Conservation (phyloP, 1,284 basidiomycete species). For the Mycena sp. region DNA sequence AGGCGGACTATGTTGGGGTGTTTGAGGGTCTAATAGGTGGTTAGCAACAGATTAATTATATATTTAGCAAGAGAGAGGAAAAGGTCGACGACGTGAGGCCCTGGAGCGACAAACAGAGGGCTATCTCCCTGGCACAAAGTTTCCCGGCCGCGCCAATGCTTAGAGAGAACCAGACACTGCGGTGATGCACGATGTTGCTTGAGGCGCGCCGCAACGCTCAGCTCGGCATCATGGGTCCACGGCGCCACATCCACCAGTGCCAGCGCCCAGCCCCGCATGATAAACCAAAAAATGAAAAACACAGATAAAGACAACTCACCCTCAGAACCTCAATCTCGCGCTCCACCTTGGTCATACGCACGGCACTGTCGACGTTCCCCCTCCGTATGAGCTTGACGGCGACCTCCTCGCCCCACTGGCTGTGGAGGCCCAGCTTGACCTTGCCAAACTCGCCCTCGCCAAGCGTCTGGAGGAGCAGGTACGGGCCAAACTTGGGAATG, state of each 20-base stretch:
- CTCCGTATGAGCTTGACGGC: slow-evolving; percentile 98
- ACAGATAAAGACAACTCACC: slow-evolving; percentile 58
- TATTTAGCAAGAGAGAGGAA: too few species aligned
- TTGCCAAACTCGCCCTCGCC: slow-evolving; percentile 99
- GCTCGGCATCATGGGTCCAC: too few species aligned
- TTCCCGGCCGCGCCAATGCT: too few species aligned
- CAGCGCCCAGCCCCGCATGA: slow-evolving; percentile 16
- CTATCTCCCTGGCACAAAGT: too few species aligned
- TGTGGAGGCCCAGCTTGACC: slow-evolving; percentile 97
- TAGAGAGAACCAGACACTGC: too few species aligned
- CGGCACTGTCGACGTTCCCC: slow-evolving; percentile 89
- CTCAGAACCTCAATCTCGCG: slow-evolving; percentile 97
- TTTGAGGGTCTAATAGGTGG: slow-evolving; percentile 93
- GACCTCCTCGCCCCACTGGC: slow-evolving; percentile 97
- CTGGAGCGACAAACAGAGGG: too few species aligned
- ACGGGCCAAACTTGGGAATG: slow-evolving; percentile 94
- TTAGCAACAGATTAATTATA: too few species aligned
- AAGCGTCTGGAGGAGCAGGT: slow-evolving; percentile 90
- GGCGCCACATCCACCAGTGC: too few species aligned
- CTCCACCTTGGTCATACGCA: slow-evolving; percentile 95
- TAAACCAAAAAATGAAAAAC: slow-evolving; percentile 23
- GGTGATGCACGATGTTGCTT: too few species aligned
- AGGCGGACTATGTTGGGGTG: slow-evolving; percentile 99
- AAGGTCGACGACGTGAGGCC: too few species aligned
- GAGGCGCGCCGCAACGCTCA: too few species aligned